Conservation (phyloP, 805 yeast genomes). For the Candida stauntonica region DNA sequence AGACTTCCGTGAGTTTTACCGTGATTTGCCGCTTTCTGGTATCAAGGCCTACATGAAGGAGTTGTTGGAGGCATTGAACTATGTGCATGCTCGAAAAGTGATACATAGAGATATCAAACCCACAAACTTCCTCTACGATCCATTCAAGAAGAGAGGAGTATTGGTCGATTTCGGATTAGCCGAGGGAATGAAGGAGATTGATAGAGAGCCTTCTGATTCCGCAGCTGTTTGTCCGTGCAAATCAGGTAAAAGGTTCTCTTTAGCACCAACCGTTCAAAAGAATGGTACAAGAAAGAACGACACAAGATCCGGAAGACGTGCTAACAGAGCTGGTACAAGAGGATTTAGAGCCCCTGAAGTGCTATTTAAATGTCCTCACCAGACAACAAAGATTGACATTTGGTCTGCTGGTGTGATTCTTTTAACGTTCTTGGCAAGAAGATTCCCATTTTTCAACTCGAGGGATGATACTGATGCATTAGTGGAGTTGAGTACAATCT, state of each 20-base stretch:
- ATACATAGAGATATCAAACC: conserved; percentile 81
- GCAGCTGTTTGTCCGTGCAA: conserved; percentile 50
- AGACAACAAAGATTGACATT: conserved; percentile 68
- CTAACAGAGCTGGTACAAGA: conserved; percentile 93
- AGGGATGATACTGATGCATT: conserved; percentile 91
- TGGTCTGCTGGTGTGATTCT: conserved; percentile 83
- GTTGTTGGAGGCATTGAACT: conserved; percentile 65
- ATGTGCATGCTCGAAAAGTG: conserved; percentile 61
- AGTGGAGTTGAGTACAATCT: conserved; percentile 75
- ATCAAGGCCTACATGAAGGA: conserved; percentile 79
- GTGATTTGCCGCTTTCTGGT: conserved; percentile 75
- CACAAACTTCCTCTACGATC: conserved; percentile 59
- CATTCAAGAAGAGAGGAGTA: conserved; percentile 48
- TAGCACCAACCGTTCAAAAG: conserved; percentile 28
- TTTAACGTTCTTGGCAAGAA: conserved; percentile 66
- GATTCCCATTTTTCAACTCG: conserved; percentile 93
- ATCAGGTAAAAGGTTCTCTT: conserved; percentile 24
- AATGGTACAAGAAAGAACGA: conserved; percentile 82
- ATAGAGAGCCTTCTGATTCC: conserved; percentile 7
- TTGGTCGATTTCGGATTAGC: conserved; percentile 80
- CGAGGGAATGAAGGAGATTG: conserved; percentile 39
- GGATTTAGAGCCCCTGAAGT: conserved; percentile 87
- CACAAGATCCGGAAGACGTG: conserved; percentile 81
- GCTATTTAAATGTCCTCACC: conserved; percentile 41
- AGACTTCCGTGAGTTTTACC: conserved; percentile 82